These are phyloP conservation scores for Yamadazyma diddensiae DNA, from an alignment of 1,139 yeast species.

Conservation along the genomic window DNA sequence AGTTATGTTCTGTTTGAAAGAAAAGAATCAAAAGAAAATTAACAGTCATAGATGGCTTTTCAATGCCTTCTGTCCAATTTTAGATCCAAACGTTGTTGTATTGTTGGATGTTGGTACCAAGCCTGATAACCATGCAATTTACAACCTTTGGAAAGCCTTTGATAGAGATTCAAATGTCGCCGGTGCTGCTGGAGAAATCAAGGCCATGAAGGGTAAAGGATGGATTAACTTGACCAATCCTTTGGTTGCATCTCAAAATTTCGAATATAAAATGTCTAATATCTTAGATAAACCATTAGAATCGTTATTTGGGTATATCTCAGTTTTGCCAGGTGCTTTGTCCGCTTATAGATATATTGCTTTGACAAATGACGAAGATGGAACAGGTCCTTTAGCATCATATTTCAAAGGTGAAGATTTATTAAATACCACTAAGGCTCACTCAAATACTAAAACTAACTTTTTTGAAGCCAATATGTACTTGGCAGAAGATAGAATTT, in stretches of 20 bases:
- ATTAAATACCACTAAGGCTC: conserved; percentile 28
- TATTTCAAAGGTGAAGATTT: conserved; percentile 88
- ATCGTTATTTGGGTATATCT: conserved; percentile 86
- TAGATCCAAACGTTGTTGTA: conserved; percentile 85
- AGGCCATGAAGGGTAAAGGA: conserved; percentile 87
- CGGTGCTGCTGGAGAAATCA: conserved; percentile 97
- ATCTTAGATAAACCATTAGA: conserved; percentile 94
- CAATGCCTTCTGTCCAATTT: conserved; percentile 84
- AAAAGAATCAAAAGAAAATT: conserved; percentile 82
- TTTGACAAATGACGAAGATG: conserved; percentile 77
- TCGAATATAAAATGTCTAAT: conserved; percentile 94
- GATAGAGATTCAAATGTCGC: conserved; percentile 95
- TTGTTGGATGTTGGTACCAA: conserved; percentile 91
- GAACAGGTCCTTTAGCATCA: conserved; percentile 86
- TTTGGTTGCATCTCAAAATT: conserved; percentile 92
- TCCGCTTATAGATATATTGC: conserved; percentile 94
- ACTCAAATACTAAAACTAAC: conserved; percentile 48
- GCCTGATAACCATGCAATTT: conserved; percentile 79
- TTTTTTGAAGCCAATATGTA: conserved; percentile 97
- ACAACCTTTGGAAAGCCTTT: conserved; percentile 95
- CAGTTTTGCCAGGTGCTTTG: conserved; percentile 94
- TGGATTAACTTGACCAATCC: conserved; percentile 83
- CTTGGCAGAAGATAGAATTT: conserved; percentile 92
- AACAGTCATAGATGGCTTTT: conserved; percentile 96
- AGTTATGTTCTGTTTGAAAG: conserved; percentile 84